Evolutionary conservation across 352 stramenopile species (phyloP).

Genomic region (Salisapilia sapeloensis): DNA sequence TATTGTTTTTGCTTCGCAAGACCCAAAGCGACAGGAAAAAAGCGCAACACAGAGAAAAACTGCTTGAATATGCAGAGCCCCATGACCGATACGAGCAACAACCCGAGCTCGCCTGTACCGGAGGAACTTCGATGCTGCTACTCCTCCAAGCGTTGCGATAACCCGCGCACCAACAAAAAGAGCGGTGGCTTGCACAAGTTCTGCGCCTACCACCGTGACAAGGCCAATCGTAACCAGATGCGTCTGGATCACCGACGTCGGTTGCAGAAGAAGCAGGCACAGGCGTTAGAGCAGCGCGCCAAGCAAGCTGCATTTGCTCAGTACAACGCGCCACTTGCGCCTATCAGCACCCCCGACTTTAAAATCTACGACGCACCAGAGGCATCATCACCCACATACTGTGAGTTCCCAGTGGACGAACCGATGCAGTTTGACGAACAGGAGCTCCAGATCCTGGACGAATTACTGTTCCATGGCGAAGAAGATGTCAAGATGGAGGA

Average conservation of each 20-base stretch:
- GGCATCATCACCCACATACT: conserved; percentile 5
- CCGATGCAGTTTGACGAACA: conserved; percentile 23
- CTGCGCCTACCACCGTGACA: conserved; percentile 47
- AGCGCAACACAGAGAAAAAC: too few species aligned
- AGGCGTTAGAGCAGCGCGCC: conserved; percentile 7
- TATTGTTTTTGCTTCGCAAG: too few species aligned
- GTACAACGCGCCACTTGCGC: not conserved
- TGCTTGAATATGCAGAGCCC: too few species aligned
- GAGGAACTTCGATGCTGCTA: conserved; percentile 44
- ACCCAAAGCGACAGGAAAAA: too few species aligned
- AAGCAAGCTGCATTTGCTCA: conserved; percentile 11
- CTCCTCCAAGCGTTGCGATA: conserved; percentile 47
- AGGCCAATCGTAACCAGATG: conserved; percentile 66
- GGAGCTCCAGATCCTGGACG: conserved; percentile 32
- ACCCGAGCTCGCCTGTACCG: conserved; percentile 7
- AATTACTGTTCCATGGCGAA: conserved; percentile 33
- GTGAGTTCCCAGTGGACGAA: too few species aligned
- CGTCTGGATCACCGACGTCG: conserved; percentile 22
- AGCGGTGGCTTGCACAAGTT: conserved; percentile 54
- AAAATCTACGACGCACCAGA: conserved; percentile 1
- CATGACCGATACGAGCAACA: too few species aligned
- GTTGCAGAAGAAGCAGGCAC: conserved; percentile 8
- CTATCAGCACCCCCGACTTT: conserved; percentile 2
- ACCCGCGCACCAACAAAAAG: conserved; percentile 36
- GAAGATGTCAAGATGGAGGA: conserved; percentile 14